phyloP scores from a whole-genome alignment of 2,329 filamentous ascomycete species.

The Colletotrichum chrysophilum region DNA sequence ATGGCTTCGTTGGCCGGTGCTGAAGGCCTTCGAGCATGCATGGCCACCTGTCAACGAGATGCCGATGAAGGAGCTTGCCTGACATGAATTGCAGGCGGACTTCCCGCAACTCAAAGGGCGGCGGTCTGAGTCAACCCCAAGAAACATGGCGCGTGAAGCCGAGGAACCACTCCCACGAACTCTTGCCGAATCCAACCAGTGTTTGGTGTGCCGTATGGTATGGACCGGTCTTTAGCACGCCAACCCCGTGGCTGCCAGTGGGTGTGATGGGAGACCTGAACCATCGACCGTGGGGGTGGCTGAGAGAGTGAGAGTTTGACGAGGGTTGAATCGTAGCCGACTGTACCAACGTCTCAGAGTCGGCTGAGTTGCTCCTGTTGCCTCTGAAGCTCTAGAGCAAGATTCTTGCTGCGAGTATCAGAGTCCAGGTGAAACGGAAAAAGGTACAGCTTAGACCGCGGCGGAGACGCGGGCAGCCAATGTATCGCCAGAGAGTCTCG shows the following conservation, averaged over 20 bases:
- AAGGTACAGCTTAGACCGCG: not conserved
- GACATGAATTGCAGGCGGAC: not conserved
- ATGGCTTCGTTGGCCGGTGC: not conserved
- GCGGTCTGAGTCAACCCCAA: not conserved
- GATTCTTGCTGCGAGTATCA: slow-evolving; percentile 1
- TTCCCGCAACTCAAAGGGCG: not conserved
- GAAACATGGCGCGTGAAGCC: not conserved
- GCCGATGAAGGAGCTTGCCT: not conserved
- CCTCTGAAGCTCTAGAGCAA: not conserved
- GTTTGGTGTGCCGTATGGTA: not conserved
- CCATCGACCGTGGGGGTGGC: not conserved
- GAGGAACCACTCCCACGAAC: not conserved
- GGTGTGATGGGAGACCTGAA: not conserved
- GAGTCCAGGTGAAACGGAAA: slow-evolving; percentile 12
- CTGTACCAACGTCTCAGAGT: slow-evolving; percentile 3
- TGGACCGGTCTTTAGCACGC: not conserved
- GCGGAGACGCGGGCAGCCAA: not conserved
- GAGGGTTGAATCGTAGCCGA: not conserved
- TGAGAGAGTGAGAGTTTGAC: not conserved
- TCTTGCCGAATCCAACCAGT: not conserved
- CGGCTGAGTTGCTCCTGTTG: not conserved
- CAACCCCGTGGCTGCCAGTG: not conserved
- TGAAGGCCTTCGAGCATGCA: not conserved
- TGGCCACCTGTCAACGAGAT: not conserved
- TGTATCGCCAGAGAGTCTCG: not conserved